Evolutionary conservation across 2,329 filamentous ascomycete species (phyloP).

Genomic region (Geosmithia putterillii): DNA sequence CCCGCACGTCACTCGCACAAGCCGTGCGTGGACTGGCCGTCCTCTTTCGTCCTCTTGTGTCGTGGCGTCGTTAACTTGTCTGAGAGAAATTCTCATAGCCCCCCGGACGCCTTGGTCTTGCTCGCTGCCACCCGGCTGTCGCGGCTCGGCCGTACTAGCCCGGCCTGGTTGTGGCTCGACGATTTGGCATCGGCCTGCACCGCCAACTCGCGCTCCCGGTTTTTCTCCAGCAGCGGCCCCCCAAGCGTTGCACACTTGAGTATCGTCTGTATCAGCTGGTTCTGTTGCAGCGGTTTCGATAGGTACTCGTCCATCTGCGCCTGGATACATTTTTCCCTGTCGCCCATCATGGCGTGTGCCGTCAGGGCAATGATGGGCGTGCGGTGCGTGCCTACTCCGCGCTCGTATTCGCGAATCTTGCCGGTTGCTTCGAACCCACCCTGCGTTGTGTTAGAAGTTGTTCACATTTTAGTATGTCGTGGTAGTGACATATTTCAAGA

Average conservation of each 20-base stretch:
- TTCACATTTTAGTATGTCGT: too few species aligned
- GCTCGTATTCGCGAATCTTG: slow-evolving; percentile 93
- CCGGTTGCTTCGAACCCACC: slow-evolving; percentile 95
- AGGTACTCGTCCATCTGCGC: slow-evolving; percentile 99
- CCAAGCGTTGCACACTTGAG: slow-evolving; percentile 92
- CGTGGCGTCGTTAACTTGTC: too few species aligned
- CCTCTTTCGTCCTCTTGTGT: too few species aligned
- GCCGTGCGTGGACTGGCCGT: too few species aligned
- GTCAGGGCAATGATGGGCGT: slow-evolving; percentile 96
- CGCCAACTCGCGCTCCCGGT: slow-evolving; percentile 46
- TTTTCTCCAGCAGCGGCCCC: slow-evolving; percentile 68
- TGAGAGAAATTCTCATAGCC: too few species aligned
- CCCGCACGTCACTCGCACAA: too few species aligned
- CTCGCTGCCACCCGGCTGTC: slow-evolving; percentile 31
- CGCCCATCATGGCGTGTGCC: slow-evolving; percentile 96
- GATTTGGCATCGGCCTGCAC: slow-evolving; percentile 36
- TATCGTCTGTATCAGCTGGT: slow-evolving; percentile 95
- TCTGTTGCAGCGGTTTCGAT: slow-evolving; percentile 92
- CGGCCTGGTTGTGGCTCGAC: slow-evolving; percentile 24
- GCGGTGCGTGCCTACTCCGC: slow-evolving; percentile 47
- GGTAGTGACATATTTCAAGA: too few species aligned
- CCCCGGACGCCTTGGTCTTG: too few species aligned
- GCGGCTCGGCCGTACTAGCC: slow-evolving; percentile 24
- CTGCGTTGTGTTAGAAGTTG: too few species aligned
- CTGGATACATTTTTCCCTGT: slow-evolving; percentile 94